These are phyloP conservation scores for Blastocystis sp. DNA, from an alignment of 352 stramenopile genomes.

Conservation along the genomic window DNA sequence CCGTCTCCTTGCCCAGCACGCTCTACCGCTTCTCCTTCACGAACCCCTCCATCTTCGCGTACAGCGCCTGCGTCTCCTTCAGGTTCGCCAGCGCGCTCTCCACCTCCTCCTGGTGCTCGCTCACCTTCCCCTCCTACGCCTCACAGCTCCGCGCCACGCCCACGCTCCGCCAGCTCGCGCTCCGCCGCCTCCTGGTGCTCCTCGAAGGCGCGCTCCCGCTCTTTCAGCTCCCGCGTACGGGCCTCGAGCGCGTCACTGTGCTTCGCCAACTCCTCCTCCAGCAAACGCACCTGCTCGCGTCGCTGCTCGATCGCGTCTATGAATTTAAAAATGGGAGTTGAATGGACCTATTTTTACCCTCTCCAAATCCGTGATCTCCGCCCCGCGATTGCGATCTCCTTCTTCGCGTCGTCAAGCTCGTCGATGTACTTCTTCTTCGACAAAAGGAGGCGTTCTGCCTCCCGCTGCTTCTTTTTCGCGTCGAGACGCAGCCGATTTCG, in stretches of 20 bases:
- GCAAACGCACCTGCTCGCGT: conserved; percentile 43
- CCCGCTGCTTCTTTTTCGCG: conserved; percentile 20
- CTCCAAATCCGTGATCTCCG: conserved; percentile 18
- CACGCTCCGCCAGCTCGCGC: background rate
- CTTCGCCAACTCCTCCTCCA: conserved; percentile 36
- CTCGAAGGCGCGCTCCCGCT: conserved; percentile 9
- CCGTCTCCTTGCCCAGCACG: conserved; percentile 6
- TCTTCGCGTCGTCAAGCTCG: conserved; percentile 10
- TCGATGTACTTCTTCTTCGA: conserved; percentile 54
- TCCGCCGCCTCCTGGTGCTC: conserved; percentile 13
- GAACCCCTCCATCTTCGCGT: conserved; percentile 54
- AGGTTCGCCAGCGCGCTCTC: conserved; percentile 11
- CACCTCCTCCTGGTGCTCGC: conserved; percentile 50
- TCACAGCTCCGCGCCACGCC: background rate
- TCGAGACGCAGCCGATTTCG: background rate
- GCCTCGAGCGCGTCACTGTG: conserved; percentile 36
- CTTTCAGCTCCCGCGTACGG: background rate
- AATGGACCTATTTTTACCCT: background rate
- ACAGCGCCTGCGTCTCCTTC: conserved; percentile 54
- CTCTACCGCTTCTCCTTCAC: conserved; percentile 56
- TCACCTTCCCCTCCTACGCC: background rate
- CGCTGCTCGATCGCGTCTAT: conserved; percentile 52
- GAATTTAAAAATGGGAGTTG: background rate
- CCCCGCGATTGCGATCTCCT: conserved; percentile 7
- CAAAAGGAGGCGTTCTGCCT: conserved; percentile 24